Conservation (phyloP, 805 yeast genomes). For the Lachancea nothofagi region DNA sequence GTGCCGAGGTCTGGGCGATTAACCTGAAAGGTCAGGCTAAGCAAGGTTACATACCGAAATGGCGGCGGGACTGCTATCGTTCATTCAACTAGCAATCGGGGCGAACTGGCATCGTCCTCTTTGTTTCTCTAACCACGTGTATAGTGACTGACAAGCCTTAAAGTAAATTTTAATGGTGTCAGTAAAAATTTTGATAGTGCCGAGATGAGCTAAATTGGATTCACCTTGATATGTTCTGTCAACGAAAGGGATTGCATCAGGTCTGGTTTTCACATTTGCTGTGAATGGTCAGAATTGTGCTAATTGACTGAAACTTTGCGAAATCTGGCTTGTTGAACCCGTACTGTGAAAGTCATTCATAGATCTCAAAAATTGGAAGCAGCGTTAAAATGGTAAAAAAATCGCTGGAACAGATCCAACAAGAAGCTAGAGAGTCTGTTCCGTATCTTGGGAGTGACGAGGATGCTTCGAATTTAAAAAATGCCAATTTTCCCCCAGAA, state of each 20-base stretch:
- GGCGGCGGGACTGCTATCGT: too few relatives aligned
- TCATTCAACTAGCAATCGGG: too few relatives aligned
- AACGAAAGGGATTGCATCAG: not conserved
- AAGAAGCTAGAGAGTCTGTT: constrained; percentile 53
- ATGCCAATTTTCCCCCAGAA: constrained; percentile 29
- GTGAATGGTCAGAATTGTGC: not conserved
- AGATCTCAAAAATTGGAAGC: too few relatives aligned
- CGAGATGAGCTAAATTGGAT: not conserved
- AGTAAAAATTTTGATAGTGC: not conserved
- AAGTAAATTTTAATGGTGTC: not conserved
- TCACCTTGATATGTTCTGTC: not conserved
- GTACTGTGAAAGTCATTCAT: too few relatives aligned
- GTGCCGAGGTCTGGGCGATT: too few relatives aligned
- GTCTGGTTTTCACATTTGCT: not conserved
- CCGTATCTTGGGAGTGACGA: constrained; percentile 70
- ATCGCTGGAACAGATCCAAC: constrained; percentile 35
- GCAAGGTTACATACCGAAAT: too few relatives aligned
- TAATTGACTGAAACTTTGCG: not conserved
- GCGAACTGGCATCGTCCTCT: too few relatives aligned
- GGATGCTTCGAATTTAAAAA: constrained; percentile 50
- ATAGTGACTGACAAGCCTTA: not conserved
- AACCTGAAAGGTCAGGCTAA: too few relatives aligned
- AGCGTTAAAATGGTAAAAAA: constrained; percentile 23
- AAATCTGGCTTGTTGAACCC: too few relatives aligned
- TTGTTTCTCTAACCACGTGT: too few relatives aligned